Evolutionary conservation across 192 early-diverging fungal species (phyloP), one percentile per base, ranked within the genome.

Genomic region (Mortierella antarctica): DNA sequence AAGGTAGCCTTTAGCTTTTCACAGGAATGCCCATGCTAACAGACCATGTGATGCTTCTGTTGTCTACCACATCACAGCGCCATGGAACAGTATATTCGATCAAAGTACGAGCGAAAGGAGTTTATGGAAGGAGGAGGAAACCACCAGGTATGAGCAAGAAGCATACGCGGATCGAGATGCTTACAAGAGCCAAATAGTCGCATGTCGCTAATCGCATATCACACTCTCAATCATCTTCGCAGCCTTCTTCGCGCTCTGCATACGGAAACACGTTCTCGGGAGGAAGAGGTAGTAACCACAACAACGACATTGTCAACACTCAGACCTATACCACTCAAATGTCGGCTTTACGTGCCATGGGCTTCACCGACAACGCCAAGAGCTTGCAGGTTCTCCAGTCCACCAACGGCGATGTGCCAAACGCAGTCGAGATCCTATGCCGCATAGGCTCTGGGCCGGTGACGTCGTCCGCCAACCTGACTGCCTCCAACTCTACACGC

Each of bases 71-170:
- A 52, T 18, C 50, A 21, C 31, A 91, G 92, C 21, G 95, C 95
- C 42, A 90, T 97, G 87, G 95, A 97, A 73, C 84, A 86, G 49
- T 97, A 91, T 65, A 96, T 99, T 62, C 91, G 95, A 41, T 88
- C 95, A 84, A 99, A 99, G 84, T 99, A 96, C 83, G 94, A 97
- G 71, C 90, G 81, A 61, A 90, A 87, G 45, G 73, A 79, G 57
- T 95, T 86, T 86, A 89, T 89, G 72, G 86, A 87, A 17, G 73
- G 76, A 18, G 81, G 78, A n/a, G 71, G 67, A 23, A 54, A 62
- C n/a, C 53, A 65, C 15, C 73, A 74, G 74, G 72, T 80, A 65
- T 56, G 49, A 20, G 40, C 39, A 51, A 41, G 17, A 14, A 20
- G 11, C 39, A 41, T 42, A 68, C 46, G n/a, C 44, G 40, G 11